Conservation (phyloP, 1,284 basidiomycete species). For the Golubevia pallescens region DNA sequence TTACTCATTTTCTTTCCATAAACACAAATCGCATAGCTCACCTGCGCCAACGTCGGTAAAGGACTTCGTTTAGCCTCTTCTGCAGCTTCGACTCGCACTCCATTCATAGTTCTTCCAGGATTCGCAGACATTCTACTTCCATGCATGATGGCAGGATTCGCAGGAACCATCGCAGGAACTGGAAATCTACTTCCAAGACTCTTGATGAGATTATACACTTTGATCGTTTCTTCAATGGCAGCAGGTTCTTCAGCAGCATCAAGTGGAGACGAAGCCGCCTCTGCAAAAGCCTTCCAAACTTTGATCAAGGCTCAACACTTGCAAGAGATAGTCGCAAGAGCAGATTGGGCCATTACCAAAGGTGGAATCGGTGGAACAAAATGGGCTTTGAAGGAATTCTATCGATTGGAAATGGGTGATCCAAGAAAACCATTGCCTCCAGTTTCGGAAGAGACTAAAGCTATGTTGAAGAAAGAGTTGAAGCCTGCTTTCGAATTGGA, state of each 20-base stretch:
- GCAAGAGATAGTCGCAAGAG: constrained; percentile 22
- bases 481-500: constrained; percentile 20
- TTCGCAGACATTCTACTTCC: constrained; percentile 46
- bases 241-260: no score
- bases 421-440: constrained; percentile 33
- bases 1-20: no score
- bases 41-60: constrained; percentile 44
- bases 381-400: constrained; percentile 27
- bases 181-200: constrained; percentile 34
- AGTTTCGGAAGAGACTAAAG: constrained; percentile 16
- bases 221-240: constrained; percentile 5
- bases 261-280: no score
- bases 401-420: constrained; percentile 18
- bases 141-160: constrained; percentile 24
- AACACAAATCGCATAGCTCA: constrained; percentile 20
- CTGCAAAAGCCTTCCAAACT: constrained; percentile 3
- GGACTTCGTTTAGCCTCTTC: constrained; percentile 17
- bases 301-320: constrained; percentile 26
- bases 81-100: constrained; percentile 11
- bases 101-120: constrained; percentile 33
- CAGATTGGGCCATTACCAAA: constrained; percentile 40
- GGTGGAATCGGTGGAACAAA: constrained; percentile 39
- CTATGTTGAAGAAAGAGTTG: constrained; percentile 23
- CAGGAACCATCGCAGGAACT: constrained; percentile 30
- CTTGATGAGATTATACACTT: constrained; percentile 19